These are phyloP conservation scores for Triangularia verruculosa DNA, from an alignment of 2,329 filamentous ascomycete genomes.

Conservation along the genomic window DNA sequence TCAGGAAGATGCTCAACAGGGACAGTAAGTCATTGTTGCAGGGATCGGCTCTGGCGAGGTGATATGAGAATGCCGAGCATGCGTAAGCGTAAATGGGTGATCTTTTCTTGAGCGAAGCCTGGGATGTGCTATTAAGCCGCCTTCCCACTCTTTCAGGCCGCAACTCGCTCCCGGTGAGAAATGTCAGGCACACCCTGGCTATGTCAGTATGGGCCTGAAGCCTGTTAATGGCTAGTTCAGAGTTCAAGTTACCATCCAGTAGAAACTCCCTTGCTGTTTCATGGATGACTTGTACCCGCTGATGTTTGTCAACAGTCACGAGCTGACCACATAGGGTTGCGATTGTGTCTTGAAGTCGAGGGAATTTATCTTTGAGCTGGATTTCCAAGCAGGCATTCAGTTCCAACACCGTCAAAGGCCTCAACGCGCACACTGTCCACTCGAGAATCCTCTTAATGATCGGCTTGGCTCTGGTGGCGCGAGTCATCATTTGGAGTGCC, in stretches of 20 bases:
- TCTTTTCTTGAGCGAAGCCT: not conserved
- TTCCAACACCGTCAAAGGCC: slow-evolving; percentile 34
- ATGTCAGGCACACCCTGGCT: not conserved
- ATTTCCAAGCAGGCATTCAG: slow-evolving; percentile 33
- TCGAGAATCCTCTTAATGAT: slow-evolving; percentile 35
- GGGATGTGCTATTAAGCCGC: not conserved
- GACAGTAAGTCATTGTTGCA: slow-evolving; percentile 23
- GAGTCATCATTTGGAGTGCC: slow-evolving; percentile 33
- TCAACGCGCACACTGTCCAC: slow-evolving; percentile 33
- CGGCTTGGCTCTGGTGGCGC: slow-evolving; percentile 22
- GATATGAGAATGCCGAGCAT: slow-evolving; percentile 30
- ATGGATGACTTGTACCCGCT: slow-evolving; percentile 36
- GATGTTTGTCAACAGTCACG: slow-evolving; percentile 31
- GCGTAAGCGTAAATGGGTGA: slow-evolving; percentile 29
- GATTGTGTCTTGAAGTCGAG: slow-evolving; percentile 27
- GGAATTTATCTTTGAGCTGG: slow-evolving; percentile 31
- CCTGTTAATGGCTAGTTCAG: slow-evolving; percentile 33
- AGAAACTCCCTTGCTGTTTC: slow-evolving; percentile 36
- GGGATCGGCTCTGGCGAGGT: slow-evolving; percentile 25
- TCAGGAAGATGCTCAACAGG: slow-evolving; percentile 31
- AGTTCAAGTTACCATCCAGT: slow-evolving; percentile 20
- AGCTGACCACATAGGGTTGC: slow-evolving; percentile 35
- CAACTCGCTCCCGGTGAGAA: not conserved
- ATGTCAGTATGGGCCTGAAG: slow-evolving; percentile 27
- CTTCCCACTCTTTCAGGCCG: not conserved